phyloP scores from a whole-genome alignment of 306 rosid species.

The Malus sieversii region DNA sequence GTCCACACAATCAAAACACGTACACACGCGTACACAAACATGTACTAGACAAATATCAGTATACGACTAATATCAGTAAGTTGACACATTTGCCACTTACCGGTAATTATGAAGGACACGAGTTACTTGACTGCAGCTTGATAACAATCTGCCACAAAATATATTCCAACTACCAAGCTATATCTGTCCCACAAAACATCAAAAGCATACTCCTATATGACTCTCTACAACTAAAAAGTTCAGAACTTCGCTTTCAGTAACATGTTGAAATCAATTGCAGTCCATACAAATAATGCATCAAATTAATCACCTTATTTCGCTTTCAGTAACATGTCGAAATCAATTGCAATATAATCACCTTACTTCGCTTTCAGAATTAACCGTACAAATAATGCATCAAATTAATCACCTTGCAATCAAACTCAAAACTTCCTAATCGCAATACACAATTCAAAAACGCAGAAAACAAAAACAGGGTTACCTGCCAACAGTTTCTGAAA shows the following conservation, averaged over 20 bases:
- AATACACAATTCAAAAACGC: neutral
- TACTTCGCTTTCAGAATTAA: too few species aligned
- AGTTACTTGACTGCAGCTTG: slow-evolving; percentile 2
- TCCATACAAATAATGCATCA: neutral
- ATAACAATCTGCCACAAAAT: neutral
- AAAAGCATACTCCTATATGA: neutral
- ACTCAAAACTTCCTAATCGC: neutral
- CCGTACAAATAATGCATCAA: neutral
- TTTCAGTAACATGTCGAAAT: neutral
- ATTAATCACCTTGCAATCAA: slow-evolving; percentile 1
- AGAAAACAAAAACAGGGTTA: neutral
- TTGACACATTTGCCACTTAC: neutral
- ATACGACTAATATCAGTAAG: neutral
- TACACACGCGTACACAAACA: neutral
- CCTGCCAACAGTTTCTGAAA: slow-evolving; percentile 7
- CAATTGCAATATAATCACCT: neutral
- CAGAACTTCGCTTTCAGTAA: neutral
- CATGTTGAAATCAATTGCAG: neutral
- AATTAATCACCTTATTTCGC: neutral
- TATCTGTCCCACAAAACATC: neutral
- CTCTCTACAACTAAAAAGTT: neutral
- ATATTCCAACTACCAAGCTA: neutral
- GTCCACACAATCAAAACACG: neutral
- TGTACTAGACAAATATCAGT: neutral
- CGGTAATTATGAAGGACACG: neutral